Conservation (phyloP, 2,329 filamentous ascomycete genomes). For the Fusarium napiforme region DNA sequence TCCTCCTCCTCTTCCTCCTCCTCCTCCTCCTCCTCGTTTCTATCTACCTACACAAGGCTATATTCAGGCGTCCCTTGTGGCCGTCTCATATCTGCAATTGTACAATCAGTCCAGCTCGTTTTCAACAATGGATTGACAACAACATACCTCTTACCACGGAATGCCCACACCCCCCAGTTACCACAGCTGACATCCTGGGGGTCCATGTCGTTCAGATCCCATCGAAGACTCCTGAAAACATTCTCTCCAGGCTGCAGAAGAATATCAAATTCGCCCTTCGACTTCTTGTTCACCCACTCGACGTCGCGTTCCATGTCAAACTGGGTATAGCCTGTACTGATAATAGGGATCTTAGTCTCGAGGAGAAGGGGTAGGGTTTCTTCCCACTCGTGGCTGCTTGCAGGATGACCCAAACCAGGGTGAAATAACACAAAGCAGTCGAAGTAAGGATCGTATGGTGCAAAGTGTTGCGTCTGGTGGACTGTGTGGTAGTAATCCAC, state of each 20-base stretch:
- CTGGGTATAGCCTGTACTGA: constrained; percentile 96
- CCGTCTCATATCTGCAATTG: constrained; percentile 69
- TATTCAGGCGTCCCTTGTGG: constrained; percentile 58
- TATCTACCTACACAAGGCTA: background rate
- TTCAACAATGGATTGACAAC: constrained; percentile 48
- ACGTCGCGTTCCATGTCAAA: constrained; percentile 95
- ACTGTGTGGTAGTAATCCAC: constrained; percentile 99
- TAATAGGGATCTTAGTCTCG: constrained; percentile 94
- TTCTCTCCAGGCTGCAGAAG: constrained; percentile 95
- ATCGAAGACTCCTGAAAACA: constrained; percentile 88
- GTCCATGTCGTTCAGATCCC: constrained; percentile 97
- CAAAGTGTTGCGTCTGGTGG: constrained; percentile 89
- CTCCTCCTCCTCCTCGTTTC: background rate
- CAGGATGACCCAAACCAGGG: constrained; percentile 93
- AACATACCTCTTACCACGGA: constrained; percentile 90
- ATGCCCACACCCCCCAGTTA: constrained; percentile 98
- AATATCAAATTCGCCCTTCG: constrained; percentile 90
- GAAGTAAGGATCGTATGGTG: constrained; percentile 97
- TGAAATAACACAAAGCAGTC: constrained; percentile 98
- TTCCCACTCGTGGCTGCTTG: constrained; percentile 92
- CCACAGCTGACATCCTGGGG: constrained; percentile 94
- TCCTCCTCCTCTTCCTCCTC: background rate
- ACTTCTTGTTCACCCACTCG: constrained; percentile 87
- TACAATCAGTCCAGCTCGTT: background rate
- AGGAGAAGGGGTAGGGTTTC: constrained; percentile 89